Percentiles rank a stretch among this genome's conserved stretches.
These are phyloP conservation scores for Eimeria zaria DNA, from an alignment of 169 alveolate genomes.

Conservation along the genomic window DNA sequence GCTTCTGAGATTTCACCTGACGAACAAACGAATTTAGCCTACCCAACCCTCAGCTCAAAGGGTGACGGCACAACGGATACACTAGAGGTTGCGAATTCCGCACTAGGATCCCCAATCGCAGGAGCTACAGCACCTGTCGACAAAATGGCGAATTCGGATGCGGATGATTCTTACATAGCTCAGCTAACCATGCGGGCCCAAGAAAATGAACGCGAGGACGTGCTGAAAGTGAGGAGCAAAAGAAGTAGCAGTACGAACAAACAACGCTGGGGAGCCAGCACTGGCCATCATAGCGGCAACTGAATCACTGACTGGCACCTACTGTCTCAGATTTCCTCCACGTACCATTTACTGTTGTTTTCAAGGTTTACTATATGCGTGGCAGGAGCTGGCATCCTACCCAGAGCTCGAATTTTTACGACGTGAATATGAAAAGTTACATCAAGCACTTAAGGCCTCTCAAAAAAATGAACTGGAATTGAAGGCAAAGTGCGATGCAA, in stretches of 20 bases:
- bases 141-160: background rate
- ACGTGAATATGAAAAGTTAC: slow-evolving; percentile 92
- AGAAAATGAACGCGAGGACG: slow-evolving; percentile 67
- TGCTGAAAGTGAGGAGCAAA: slow-evolving; percentile 25
- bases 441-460: slow-evolving; percentile 91
- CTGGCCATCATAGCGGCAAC: background rate
- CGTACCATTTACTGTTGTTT: background rate
- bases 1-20: background rate
- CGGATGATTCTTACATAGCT: slow-evolving; percentile 65
- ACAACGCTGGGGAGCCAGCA: background rate
- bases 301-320: background rate
- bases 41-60: background rate
- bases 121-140: background rate
- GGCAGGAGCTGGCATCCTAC: slow-evolving; percentile 92
- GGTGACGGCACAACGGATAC: background rate
- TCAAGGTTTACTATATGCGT: slow-evolving; percentile 56
- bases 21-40: background rate
- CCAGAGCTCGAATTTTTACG: slow-evolving; percentile 92
- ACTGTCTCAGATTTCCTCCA: background rate
- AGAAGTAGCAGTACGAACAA: background rate
- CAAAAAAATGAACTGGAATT: slow-evolving; percentile 91
- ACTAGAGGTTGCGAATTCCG: background rate
- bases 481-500: slow-evolving; percentile 86
- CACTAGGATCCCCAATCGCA: background rate
- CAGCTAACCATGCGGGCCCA: slow-evolving; percentile 59